A percentile compares a stretch with the other conserved stretches of the same genome.
These are phyloP conservation scores for Wallacemonas sp. DNA, from an alignment of 208 protist genomes.

Conservation along the genomic window DNA sequence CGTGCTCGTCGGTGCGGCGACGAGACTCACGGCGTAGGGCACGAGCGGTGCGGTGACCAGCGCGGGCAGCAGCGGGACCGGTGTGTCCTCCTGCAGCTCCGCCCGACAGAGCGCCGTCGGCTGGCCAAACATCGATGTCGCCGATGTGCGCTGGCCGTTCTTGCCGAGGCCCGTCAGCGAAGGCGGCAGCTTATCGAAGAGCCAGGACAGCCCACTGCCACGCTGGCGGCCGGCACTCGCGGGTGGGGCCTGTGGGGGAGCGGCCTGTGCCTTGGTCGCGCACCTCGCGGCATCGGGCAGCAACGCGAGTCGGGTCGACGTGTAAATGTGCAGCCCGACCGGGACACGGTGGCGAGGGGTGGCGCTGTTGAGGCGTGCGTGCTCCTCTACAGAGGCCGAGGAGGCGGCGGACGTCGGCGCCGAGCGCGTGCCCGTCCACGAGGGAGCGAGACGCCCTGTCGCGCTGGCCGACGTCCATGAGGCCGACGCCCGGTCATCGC, in stretches of 20 bases:
- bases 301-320: neutral
- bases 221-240: neutral
- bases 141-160: neutral
- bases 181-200: constrained; percentile 1
- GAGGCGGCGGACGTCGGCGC: neutral
- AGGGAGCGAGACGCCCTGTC: neutral
- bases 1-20: neutral
- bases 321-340: constrained; percentile 9
- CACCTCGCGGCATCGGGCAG: too few species aligned
- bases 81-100: neutral
- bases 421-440: neutral
- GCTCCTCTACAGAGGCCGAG: neutral
- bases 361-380: neutral
- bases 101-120: constrained; percentile 11
- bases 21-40: neutral
- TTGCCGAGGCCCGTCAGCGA: constrained; percentile 6
- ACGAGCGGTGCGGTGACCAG: constrained; percentile 17
- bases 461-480: neutral
- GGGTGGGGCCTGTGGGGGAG: too few species aligned
- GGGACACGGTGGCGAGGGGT: neutral
- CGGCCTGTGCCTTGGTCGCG: too few species aligned
- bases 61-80: constrained; percentile 11
- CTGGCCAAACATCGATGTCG: neutral
- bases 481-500: neutral
- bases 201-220: neutral